Percentiles rank a stretch among this genome's conserved stretches.
Conservation (phyloP, 495 filamentous ascomycete genomes). For the Patellaria atrata region DNA sequence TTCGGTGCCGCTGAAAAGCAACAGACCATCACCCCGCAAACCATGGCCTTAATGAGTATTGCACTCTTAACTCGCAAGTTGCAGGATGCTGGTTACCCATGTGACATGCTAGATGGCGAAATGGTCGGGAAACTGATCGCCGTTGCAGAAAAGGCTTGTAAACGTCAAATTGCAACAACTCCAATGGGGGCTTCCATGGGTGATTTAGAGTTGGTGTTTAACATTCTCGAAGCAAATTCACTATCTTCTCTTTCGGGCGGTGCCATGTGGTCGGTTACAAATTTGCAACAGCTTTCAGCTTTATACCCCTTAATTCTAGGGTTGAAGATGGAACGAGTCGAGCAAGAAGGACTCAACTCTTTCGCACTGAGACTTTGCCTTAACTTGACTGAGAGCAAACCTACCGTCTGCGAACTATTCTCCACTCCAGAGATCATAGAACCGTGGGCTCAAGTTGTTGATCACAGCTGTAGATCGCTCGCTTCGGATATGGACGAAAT, state of each 20-base stretch:
- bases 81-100: conserved; percentile 33
- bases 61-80: conserved; percentile 44
- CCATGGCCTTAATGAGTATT: conserved; percentile 48
- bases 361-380: conserved; percentile 53
- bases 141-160: too few relatives aligned
- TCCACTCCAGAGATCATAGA: conserved; percentile 41
- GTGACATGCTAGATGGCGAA: conserved; percentile 35
- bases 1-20: conserved; percentile 45
- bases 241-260: too few relatives aligned
- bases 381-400: conserved; percentile 77
- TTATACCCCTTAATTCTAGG: too few relatives aligned
- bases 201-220: too few relatives aligned
- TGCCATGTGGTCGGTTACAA: too few relatives aligned
- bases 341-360: too few relatives aligned
- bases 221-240: too few relatives aligned
- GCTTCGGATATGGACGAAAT: conserved; percentile 25
- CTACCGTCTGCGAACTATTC: conserved; percentile 50
- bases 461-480: conserved; percentile 22
- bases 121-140: conserved; percentile 11
- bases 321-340: too few relatives aligned
- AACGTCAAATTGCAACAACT: too few relatives aligned
- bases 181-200: too few relatives aligned
- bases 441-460: conserved; percentile 36
- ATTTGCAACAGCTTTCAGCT: too few relatives aligned
- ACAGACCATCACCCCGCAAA: conserved; percentile 41